These are phyloP conservation scores for Trichoderma koningiopsis DNA, from an alignment of 2,329 filamentous ascomycete genomes.

Conservation along the genomic window DNA sequence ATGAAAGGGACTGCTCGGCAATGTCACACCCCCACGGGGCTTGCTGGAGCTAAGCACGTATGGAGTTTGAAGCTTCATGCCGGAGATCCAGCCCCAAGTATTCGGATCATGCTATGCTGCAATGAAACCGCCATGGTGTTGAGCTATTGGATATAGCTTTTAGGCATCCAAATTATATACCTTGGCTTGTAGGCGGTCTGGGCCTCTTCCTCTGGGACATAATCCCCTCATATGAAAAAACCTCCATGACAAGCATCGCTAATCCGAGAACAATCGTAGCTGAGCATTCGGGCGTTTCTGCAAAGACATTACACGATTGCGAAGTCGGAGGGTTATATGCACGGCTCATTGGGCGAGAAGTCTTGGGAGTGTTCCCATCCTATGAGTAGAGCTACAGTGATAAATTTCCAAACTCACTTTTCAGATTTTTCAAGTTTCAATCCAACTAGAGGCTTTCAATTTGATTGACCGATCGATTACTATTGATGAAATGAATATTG, in stretches of 20 bases:
- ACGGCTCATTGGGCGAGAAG: neutral
- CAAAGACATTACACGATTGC: neutral
- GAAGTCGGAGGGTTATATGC: neutral
- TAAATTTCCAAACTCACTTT: neutral
- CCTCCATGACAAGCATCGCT: neutral
- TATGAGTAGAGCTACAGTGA: neutral
- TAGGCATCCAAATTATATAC: constrained; percentile 21
- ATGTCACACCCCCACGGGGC: constrained; percentile 8
- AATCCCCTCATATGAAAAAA: neutral
- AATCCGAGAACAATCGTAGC: neutral
- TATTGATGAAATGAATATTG: neutral
- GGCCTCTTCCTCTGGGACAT: neutral
- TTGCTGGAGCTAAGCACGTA: neutral
- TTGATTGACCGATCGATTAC: neutral
- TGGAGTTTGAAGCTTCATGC: neutral
- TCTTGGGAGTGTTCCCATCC: neutral
- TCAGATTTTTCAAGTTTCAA: neutral
- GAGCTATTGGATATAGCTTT: constrained; percentile 20
- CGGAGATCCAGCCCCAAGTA: constrained; percentile 9
- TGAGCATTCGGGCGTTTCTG: neutral
- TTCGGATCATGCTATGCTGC: constrained; percentile 7
- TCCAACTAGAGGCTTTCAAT: neutral
- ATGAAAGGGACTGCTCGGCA: neutral
- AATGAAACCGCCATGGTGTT: neutral
- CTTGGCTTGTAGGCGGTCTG: neutral